Conservation (phyloP, 805 yeast species). For the Dipodascopsis uninucleata region DNA sequence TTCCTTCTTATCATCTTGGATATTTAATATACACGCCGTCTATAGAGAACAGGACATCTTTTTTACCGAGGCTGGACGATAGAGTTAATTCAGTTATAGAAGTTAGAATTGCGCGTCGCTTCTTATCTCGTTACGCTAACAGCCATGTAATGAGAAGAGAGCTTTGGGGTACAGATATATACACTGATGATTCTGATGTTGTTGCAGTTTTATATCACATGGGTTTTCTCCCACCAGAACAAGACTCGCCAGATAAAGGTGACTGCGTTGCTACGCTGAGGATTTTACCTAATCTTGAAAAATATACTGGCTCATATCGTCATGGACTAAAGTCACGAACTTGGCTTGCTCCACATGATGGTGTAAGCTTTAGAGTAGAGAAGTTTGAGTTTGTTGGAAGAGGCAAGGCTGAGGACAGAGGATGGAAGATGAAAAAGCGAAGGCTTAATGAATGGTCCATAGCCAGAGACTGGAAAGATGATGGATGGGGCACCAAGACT, state of each 20-base stretch:
- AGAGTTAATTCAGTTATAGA: slow-evolving; percentile 45
- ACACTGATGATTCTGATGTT: slow-evolving; percentile 90
- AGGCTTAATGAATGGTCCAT: slow-evolving; percentile 36
- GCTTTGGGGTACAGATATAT: slow-evolving; percentile 90
- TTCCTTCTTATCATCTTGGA: slow-evolving; percentile 51
- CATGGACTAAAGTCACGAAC: slow-evolving; percentile 70
- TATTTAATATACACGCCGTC: slow-evolving; percentile 49
- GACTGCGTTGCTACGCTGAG: slow-evolving; percentile 58
- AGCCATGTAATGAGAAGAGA: slow-evolving; percentile 46
- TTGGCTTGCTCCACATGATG: slow-evolving; percentile 75
- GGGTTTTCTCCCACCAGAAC: slow-evolving; percentile 51
- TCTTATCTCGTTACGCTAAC: slow-evolving; percentile 40
- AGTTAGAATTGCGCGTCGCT: slow-evolving; percentile 51
- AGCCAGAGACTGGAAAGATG: slow-evolving; percentile 19
- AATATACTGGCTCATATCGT: slow-evolving; percentile 61
- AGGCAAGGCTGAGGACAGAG: slow-evolving; percentile 36
- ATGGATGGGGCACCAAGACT: slow-evolving; percentile 20
- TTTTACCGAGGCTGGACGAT: slow-evolving; percentile 32
- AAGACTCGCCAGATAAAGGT: slow-evolving; percentile 40
- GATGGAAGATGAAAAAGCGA: slow-evolving; percentile 32
- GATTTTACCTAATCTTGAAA: slow-evolving; percentile 64
- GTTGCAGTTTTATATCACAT: slow-evolving; percentile 69
- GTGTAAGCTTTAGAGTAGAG: slow-evolving; percentile 65
- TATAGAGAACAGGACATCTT: slow-evolving; percentile 24
- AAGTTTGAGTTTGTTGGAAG: slow-evolving; percentile 41